Percentiles rank a stretch among this genome's conserved stretches.
Evolutionary conservation across 192 early-diverging fungal species (phyloP).

Genomic region (Backusella mclennaniae): DNA sequence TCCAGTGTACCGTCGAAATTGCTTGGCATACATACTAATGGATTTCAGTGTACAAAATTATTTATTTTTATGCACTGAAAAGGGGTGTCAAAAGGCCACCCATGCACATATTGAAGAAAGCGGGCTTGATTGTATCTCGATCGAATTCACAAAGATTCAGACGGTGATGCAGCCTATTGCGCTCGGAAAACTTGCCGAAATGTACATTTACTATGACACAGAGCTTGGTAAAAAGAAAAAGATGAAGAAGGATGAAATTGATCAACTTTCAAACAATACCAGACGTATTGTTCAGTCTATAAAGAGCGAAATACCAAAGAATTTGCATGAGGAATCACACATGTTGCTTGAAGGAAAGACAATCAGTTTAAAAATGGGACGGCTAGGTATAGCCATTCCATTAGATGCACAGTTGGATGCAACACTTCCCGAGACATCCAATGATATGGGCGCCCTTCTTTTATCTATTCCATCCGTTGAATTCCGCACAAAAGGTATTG

Average conservation of each 20-base stretch:
- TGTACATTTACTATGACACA: constrained; percentile 63
- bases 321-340: constrained; percentile 48
- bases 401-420: constrained; percentile 30
- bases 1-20: constrained; percentile 37
- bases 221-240: constrained; percentile 61
- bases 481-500: constrained; percentile 59
- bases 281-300: constrained; percentile 64
- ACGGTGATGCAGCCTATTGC: constrained; percentile 75
- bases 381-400: constrained; percentile 65
- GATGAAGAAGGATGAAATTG: constrained; percentile 54
- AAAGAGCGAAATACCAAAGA: constrained; percentile 21
- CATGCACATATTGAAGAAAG: background rate
- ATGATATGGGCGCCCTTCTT: constrained; percentile 54
- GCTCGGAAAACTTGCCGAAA: constrained; percentile 58
- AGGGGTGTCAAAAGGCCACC: background rate
- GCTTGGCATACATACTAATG: constrained; percentile 65
- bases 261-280: constrained; percentile 64
- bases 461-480: constrained; percentile 56
- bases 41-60: constrained; percentile 62
- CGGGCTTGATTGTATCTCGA: constrained; percentile 37
- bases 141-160: constrained; percentile 60
- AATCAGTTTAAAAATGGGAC: constrained; percentile 48
- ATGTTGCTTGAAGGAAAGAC: constrained; percentile 55
- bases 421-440: background rate
- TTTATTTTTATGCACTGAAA: background rate